phyloP scores from a whole-genome alignment of 108 stramenopile species.

The Epithemia pelagica region DNA sequence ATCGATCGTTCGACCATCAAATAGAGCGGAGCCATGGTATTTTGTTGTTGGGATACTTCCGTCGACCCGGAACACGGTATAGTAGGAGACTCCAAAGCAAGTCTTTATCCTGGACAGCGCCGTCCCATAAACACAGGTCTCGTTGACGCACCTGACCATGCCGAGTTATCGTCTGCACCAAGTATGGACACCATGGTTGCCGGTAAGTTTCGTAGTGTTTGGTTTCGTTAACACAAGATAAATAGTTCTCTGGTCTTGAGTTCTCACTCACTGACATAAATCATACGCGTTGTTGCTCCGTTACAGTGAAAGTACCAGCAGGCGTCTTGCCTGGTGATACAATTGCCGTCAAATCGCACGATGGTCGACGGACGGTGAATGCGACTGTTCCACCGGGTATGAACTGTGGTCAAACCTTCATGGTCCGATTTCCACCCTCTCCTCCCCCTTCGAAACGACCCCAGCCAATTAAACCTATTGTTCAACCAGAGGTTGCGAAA shows the following conservation, averaged over 20 bases:
- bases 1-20: too few species aligned
- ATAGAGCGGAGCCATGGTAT: too few species aligned
- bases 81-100: background rate
- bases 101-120: background rate
- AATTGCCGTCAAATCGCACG: slow-evolving; percentile 4
- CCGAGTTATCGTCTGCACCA: background rate
- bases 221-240: too few species aligned
- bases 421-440: slow-evolving; percentile 7
- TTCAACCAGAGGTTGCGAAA: background rate
- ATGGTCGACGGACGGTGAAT: slow-evolving; percentile 11
- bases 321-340: slow-evolving; percentile 6
- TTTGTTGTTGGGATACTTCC: background rate
- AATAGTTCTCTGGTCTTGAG: background rate
- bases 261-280: background rate
- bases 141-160: background rate
- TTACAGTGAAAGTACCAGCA: slow-evolving; percentile 7
- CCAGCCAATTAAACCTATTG: background rate
- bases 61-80: background rate
- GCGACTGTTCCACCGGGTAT: slow-evolving; percentile 5
- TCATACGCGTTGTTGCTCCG: too few species aligned
- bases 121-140: background rate
- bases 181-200: background rate
- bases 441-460: background rate
- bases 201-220: slow-evolving; percentile 1
- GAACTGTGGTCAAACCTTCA: slow-evolving; percentile 5